These are phyloP conservation scores for Neonectria punicea DNA, from an alignment of 2,329 filamentous ascomycete genomes.

Conservation along the genomic window DNA sequence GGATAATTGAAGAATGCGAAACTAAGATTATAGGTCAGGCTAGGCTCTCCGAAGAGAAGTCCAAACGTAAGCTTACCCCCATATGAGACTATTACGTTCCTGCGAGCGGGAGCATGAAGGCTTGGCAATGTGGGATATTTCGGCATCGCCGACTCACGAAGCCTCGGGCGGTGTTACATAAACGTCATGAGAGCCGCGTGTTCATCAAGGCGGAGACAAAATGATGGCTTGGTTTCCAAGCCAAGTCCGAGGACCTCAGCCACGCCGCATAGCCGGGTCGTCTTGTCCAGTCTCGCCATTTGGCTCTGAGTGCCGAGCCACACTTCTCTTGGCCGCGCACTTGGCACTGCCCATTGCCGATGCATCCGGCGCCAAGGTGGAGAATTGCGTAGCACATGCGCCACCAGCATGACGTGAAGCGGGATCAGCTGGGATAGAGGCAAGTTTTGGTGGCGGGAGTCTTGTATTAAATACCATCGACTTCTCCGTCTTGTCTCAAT, in stretches of 20 bases:
- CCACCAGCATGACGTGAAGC: slow-evolving; percentile 13
- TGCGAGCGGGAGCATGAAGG: not conserved
- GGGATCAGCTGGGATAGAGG: not conserved
- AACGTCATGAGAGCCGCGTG: slow-evolving; percentile 2
- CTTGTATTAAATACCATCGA: slow-evolving; percentile 13
- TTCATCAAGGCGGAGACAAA: slow-evolving; percentile 2
- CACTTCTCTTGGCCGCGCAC: slow-evolving; percentile 10
- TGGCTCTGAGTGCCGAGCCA: slow-evolving; percentile 16
- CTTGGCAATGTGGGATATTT: slow-evolving; percentile 1
- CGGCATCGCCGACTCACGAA: slow-evolving; percentile 2
- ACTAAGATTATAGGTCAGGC: too few relatives aligned
- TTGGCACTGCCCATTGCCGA: slow-evolving; percentile 10
- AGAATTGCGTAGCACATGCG: slow-evolving; percentile 2
- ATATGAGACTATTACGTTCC: too few relatives aligned
- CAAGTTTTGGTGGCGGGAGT: not conserved
- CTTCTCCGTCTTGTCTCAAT: not conserved
- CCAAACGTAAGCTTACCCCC: too few relatives aligned
- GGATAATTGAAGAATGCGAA: too few relatives aligned
- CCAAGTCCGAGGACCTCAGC: not conserved
- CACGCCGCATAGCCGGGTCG: slow-evolving; percentile 19
- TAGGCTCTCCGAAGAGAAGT: too few relatives aligned
- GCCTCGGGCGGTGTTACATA: not conserved
- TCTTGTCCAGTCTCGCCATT: not conserved
- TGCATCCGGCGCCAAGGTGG: slow-evolving; percentile 23
- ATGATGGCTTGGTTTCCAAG: not conserved